Base-by-base conservation (phyloP, 768 basidiomycete species). In the Termitomyces sp. region DNA sequence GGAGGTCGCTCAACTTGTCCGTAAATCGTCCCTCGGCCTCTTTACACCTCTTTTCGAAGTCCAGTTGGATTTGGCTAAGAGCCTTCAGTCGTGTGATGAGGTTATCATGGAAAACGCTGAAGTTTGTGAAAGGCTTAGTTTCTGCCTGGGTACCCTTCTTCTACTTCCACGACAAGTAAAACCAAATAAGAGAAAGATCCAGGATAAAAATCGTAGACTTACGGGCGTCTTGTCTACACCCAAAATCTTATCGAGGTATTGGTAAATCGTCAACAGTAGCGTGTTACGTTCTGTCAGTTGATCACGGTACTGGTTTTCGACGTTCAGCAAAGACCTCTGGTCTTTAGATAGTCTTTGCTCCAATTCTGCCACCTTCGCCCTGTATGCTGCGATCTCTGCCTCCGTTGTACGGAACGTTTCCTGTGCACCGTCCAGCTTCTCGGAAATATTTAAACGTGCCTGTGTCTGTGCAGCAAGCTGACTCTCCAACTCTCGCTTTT, bases 271-370 rank as follows among this genome's bases (percentile, higher is more conserved):
- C 64, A 97, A 76, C 53, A 98, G 75, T 32, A 98, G 78, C 26
- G 93, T 95, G 69, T 95, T 97, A 56, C 94, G 79, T 77, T 98
- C 96, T 18, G 93, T 94, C 34, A 96, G 71, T 73, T 98, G 95
- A 72, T 96, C 92, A 27, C 95, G 81, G 68, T 91, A 94, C 72
- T 93, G 88, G 54, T 75, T 82, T 72, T 96, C 94, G 2, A 87
- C 84, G 24, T 74, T 70, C 61, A 92, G 69, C 58, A 94, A 68
- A 42, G 84, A 78, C 37, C 90, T 79, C 70, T 94, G 91, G 61
- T 95, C 93, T 71, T 92, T 93, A 40, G 85, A 83, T 61, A 95
- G 71, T 57, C 92, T 77, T 59, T 81, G 79, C 75, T 98, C 96
- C 46, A 97, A 74, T 26, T 94, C 91, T 18, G 80, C 77, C 3